phyloP scores from a whole-genome alignment of 1,139 yeast genomes.

The Ogataea hybrid region DNA sequence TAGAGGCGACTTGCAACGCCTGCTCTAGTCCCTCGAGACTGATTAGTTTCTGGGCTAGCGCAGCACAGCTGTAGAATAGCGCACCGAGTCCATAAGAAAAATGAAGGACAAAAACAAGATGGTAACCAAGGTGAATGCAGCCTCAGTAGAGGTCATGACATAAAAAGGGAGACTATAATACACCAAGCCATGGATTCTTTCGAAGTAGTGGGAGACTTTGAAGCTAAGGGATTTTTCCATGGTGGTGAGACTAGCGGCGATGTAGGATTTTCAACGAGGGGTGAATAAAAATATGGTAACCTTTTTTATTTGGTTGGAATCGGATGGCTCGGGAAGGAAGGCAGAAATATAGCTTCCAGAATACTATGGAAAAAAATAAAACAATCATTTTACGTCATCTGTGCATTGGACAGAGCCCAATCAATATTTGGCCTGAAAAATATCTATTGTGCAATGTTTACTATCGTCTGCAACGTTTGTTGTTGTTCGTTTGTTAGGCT shows the following conservation, averaged over 20 bases:
- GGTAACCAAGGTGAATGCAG: conserved; percentile 14
- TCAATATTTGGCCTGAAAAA: not conserved
- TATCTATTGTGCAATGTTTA: conserved; percentile 12
- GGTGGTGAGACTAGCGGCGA: not conserved
- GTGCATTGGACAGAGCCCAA: not conserved
- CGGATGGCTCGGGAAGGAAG: not conserved
- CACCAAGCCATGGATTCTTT: conserved; percentile 13
- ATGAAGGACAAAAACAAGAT: conserved; percentile 7
- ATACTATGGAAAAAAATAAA: not conserved
- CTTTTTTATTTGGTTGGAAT: not conserved
- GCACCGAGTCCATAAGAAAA: conserved; percentile 10
- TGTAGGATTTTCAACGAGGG: no score
- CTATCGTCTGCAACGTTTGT: conserved; percentile 24
- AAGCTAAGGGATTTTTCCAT: not conserved
- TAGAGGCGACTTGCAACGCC: not conserved
- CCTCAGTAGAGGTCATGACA: conserved; percentile 21
- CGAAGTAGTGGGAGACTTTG: not conserved
- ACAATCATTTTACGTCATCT: not conserved
- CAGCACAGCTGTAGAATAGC: not conserved
- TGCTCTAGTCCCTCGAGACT: not conserved
- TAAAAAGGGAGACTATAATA: conserved; percentile 22
- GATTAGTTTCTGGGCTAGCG: not conserved
- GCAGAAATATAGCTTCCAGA: conserved; percentile 1
- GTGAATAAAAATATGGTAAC: no score
- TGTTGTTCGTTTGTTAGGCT: conserved; percentile 36